Base-by-base conservation (phyloP, 2,329 filamentous ascomycete species). In the Colletotrichum orbiculare region DNA sequence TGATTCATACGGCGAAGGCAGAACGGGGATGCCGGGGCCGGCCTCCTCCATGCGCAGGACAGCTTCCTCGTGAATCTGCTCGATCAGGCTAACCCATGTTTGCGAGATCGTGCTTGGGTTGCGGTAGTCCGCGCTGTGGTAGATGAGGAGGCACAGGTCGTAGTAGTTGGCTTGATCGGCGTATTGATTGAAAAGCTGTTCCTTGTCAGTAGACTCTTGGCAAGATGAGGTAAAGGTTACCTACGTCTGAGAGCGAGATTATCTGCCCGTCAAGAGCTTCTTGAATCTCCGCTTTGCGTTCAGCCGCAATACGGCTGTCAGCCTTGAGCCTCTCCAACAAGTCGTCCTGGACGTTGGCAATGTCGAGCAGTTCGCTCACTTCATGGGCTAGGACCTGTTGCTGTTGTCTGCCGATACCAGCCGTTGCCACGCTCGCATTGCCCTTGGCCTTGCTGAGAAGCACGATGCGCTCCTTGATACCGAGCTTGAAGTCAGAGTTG, bases 331-430 rank as follows among this genome's bases (percentile, higher is more conserved):
- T 87, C 74, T 94, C 91, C 33, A 98, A 78, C 46, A 98, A 79
- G 71, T 99, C 96, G 73, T 97, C 93, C 76, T 99, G 96, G 57
- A 99, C 96, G 73, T 96, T 95, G 12, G 94, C 95, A 54, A 98
- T 88, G 71, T 99, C 96, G 9, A 99, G 87, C 48, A 96, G 83
- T 70, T 96, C 94, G 3, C 89, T 89, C 33, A 97, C 91, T 67
- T 93, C 89, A 71, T 97, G 92, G 61, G 95, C 87, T 35, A 98
- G 83, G 65, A 94, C 85, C 76, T 97, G 96, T 75, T 96, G 91
- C 66, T 90, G 87, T 73, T 95, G 92, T 54, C 93, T 87, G 69
- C 89, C 88, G 68, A 96, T 85, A 34, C 93, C 92, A 6, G 87
- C 86, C 15, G 91, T 93, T 67, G 91, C 87, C 12, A 95, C 94